Conservation (phyloP, 768 basidiomycete genomes). For the Tubosaeta brunneosetosa region DNA sequence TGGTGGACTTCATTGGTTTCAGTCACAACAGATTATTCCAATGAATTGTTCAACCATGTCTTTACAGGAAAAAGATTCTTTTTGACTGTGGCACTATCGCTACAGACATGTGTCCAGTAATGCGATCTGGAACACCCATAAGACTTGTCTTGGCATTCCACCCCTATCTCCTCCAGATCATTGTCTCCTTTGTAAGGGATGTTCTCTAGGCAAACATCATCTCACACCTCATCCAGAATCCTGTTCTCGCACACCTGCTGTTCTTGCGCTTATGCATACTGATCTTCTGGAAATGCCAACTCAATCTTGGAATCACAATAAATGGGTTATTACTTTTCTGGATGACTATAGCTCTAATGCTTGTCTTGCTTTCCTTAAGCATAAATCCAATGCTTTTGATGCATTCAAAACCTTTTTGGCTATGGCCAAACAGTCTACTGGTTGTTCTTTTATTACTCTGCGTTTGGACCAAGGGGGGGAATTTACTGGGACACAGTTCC, state of each 20-base stretch:
- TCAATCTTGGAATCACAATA: not conserved
- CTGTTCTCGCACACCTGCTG: not conserved
- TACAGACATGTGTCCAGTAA: not conserved
- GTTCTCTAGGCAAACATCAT: not conserved
- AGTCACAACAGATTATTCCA: not conserved
- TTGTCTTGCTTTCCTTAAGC: not conserved
- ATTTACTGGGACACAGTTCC: not conserved
- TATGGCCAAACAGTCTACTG: not conserved
- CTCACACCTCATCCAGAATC: not conserved
- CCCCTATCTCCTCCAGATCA: too few species aligned
- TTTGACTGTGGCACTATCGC: not conserved
- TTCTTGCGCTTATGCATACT: not conserved
- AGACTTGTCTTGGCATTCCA: not conserved
- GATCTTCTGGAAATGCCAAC: not conserved
- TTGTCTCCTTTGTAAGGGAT: not conserved
- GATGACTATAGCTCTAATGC: not conserved
- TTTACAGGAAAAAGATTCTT: not conserved
- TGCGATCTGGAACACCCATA: not conserved
- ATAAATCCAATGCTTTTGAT: not conserved
- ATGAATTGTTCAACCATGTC: not conserved
- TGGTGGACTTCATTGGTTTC: not conserved
- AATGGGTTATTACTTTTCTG: not conserved
- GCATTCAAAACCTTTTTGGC: not conserved
- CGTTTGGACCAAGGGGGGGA: not conserved
- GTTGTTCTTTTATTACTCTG: not conserved